A percentile compares a stretch with the other conserved stretches of the same genome.
Evolutionary conservation across 202 grass and related monocot genomes (phyloP).

Genomic region (Hordeum pubiflorum): DNA sequence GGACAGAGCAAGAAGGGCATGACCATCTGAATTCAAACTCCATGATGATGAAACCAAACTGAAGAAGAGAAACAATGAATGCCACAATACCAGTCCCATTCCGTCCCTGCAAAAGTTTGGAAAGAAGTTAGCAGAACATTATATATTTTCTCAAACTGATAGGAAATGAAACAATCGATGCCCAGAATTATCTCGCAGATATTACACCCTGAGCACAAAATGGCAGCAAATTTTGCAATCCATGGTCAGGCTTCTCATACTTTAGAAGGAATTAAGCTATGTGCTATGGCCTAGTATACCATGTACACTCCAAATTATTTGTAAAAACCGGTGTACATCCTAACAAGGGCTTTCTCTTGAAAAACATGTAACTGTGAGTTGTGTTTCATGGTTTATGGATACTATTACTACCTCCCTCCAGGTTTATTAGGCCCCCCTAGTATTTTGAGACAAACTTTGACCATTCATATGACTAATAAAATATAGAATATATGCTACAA

Average conservation of each 20-base stretch:
- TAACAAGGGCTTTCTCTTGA: background rate
- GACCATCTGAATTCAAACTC: slow-evolving; percentile 60
- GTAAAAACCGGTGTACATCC: background rate
- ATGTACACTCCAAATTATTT: background rate
- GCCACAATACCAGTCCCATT: slow-evolving; percentile 39
- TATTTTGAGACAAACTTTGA: too few relatives aligned
- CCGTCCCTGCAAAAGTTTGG: slow-evolving; percentile 9
- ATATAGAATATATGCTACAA: too few relatives aligned
- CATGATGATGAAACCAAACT: slow-evolving; percentile 25
- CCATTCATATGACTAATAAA: too few relatives aligned
- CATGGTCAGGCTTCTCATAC: background rate
- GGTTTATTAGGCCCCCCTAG: too few relatives aligned
- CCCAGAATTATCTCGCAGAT: background rate
- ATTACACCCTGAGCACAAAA: background rate
- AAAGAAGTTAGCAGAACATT: background rate
- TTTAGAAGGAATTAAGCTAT: background rate
- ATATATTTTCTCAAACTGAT: background rate
- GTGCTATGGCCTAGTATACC: background rate
- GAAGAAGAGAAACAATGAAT: slow-evolving; percentile 22
- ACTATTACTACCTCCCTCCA: too few relatives aligned
- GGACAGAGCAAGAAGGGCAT: slow-evolving; percentile 52
- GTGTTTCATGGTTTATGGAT: background rate
- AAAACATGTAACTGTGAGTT: background rate
- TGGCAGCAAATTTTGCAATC: background rate
- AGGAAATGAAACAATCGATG: background rate